Conservation (phyloP, 1,284 basidiomycete genomes). For the Papiliotrema laurentii region DNA sequence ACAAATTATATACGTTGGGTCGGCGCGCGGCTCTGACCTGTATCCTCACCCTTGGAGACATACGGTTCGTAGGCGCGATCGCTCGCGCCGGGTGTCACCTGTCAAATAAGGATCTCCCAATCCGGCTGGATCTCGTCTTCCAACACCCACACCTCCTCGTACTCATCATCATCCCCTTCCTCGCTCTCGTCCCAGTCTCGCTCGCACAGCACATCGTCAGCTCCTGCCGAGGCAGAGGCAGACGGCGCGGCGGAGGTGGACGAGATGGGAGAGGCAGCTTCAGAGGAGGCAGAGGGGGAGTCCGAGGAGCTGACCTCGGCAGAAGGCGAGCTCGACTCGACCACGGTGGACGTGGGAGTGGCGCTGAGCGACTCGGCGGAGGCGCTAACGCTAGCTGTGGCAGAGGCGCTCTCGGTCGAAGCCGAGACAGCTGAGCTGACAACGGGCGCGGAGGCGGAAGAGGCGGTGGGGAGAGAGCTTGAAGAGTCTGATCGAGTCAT, state of each 20-base stretch:
- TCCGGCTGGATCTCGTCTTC: constrained; percentile 25
- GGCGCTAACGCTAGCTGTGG: background rate
- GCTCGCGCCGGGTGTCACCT: background rate
- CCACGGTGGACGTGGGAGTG: background rate
- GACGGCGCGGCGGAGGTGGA: constrained; percentile 3
- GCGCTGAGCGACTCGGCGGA: background rate
- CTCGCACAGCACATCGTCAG: constrained; percentile 8
- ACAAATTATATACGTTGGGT: background rate
- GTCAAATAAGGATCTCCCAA: constrained; percentile 14
- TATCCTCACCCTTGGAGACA: background rate
- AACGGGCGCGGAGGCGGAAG: background rate
- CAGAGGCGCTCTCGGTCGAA: background rate
- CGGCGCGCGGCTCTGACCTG: no score
- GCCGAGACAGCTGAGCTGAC: background rate
- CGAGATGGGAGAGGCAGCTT: background rate
- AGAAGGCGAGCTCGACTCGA: background rate
- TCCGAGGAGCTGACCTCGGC: background rate
- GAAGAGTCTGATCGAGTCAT: constrained; percentile 17
- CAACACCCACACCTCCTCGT: constrained; percentile 32
- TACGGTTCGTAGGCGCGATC: background rate
- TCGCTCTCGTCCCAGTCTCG: constrained; percentile 15
- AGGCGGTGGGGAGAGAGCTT: background rate
- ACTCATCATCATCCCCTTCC: constrained; percentile 29
- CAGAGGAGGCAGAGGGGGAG: constrained; percentile 7
- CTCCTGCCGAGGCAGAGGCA: constrained; percentile 2